Conservation (phyloP, 768 basidiomycete species). For the Chalciporus piperatus region DNA sequence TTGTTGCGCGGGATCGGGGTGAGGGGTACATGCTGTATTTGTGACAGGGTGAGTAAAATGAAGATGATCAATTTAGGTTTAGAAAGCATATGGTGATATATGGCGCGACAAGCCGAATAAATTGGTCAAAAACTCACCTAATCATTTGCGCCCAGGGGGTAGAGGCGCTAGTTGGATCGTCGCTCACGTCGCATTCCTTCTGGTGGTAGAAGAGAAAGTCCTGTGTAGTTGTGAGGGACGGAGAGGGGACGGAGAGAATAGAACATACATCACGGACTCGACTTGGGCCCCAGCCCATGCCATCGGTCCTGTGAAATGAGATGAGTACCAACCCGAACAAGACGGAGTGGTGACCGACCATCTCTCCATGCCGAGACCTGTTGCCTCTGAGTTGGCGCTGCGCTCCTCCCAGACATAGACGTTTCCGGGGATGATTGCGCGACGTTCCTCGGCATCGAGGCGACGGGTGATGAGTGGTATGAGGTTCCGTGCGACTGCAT, state of each 20-base stretch:
- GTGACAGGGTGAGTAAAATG: conserved; percentile 15
- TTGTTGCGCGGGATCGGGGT: conserved; percentile 38
- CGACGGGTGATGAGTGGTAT: conserved; percentile 79
- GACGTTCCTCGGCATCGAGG: conserved; percentile 78
- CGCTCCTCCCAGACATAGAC: conserved; percentile 91
- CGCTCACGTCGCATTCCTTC: conserved; percentile 40
- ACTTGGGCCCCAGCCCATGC: conserved; percentile 85
- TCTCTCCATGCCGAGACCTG: conserved; percentile 84
- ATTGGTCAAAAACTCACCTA: conserved; percentile 42
- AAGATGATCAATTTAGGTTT: conserved; percentile 34
- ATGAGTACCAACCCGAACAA: neutral
- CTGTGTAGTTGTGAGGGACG: conserved; percentile 26
- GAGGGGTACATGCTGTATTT: conserved; percentile 37
- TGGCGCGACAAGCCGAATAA: conserved; percentile 5
- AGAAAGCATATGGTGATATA: conserved; percentile 5
- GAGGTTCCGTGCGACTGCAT: conserved; percentile 65
- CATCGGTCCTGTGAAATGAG: conserved; percentile 44
- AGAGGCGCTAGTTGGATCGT: conserved; percentile 44
- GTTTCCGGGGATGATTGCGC: conserved; percentile 69
- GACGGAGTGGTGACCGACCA: conserved; percentile 45
- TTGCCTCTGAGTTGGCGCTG: conserved; percentile 75
- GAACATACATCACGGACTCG: conserved; percentile 51
- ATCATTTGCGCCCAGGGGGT: conserved; percentile 77
- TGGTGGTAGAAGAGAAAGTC: conserved; percentile 59
- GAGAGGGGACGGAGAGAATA: neutral